These are phyloP conservation scores for Ophiostoma ulmi DNA, from an alignment of 2,329 filamentous ascomycete species.

Conservation along the genomic window DNA sequence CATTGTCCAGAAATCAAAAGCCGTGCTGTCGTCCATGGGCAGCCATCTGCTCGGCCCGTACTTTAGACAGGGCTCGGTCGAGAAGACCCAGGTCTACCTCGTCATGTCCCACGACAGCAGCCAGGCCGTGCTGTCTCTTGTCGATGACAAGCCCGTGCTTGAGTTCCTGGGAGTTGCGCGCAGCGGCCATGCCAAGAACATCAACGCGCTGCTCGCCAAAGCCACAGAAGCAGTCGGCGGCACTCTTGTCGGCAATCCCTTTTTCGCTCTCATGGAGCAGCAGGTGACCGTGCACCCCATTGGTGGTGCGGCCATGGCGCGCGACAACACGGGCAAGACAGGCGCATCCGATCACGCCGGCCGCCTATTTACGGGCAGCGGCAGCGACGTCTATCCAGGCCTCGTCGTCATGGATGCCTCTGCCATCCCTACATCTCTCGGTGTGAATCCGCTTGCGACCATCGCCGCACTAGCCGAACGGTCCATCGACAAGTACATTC, in stretches of 20 bases:
- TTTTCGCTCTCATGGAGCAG: constrained; percentile 50
- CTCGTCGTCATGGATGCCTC: constrained; percentile 59
- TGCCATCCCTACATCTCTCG: constrained; percentile 56
- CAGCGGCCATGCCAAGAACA: constrained; percentile 48
- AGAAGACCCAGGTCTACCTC: constrained; percentile 58
- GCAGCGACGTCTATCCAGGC: constrained; percentile 48
- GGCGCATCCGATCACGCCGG: constrained; percentile 60
- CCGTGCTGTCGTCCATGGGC: constrained; percentile 45
- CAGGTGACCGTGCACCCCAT: constrained; percentile 64
- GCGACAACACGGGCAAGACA: constrained; percentile 50
- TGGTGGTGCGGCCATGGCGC: constrained; percentile 59
- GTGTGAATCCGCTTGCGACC: constrained; percentile 64
- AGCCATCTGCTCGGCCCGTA: constrained; percentile 57
- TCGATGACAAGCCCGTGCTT: constrained; percentile 52
- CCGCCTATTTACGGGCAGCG: constrained; percentile 52
- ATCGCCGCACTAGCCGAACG: constrained; percentile 65
- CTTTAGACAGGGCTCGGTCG: constrained; percentile 49
- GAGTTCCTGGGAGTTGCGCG: constrained; percentile 56
- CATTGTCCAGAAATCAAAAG: constrained; percentile 42
- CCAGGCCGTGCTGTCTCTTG: constrained; percentile 54
- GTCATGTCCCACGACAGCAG: constrained; percentile 64
- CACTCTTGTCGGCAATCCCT: constrained; percentile 55
- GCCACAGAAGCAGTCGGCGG: constrained; percentile 56
- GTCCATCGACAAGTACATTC: constrained; percentile 49
- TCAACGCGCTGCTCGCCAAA: constrained; percentile 49